Evolutionary conservation across 2,329 filamentous ascomycete genomes (phyloP), one percentile per base, ranked within the genome.

Genomic region (Trichoderma koningiopsis): DNA sequence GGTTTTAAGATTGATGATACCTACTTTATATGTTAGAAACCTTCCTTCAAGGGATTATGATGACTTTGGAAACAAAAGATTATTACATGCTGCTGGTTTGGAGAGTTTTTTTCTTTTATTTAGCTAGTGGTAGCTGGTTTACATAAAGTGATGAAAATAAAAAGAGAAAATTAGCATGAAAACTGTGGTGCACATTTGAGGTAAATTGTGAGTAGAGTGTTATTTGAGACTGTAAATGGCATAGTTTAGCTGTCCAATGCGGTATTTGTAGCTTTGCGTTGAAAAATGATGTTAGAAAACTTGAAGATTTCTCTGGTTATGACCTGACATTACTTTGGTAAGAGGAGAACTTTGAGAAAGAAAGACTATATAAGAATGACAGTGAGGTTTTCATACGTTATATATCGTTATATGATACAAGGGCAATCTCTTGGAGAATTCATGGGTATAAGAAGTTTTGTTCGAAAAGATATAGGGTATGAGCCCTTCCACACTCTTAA

Each of bases 21-120:
- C 63, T 56, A 47, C 49, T 56, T 43, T 57, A 31, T 55, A 66
- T 65, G 56, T 68, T 68, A 67, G 56, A 70, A 58, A 69, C 66
- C 31, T 52, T 71, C 70, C 70, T 71, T 71, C 57, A 66, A 60
- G 35, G 66, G 65, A 63, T 56, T 68, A 56, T 40, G 56, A 60
- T 16, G 52, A 57, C 16, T 37, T 27, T 40, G 66, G 19, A 62
- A 62, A 35, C 29, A 47, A 57, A 57, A 33, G 37, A 58, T 43
- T n/a, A 24, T 24, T 13, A 6, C 40, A 24, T 62, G 43, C 22
- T 29, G 57, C 47, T 57, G 57, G 66, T 24, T 62, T 62, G 57
- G 58, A 35, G 57, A 47, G 27, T 68, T 52, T 55, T 40, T 58
- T 37, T 35, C 1, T 68, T 52, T 43, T 29, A 14, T 22, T 49